These are phyloP conservation scores for Plasmopara halstedii DNA, from an alignment of 352 stramenopile species.

Conservation along the genomic window DNA sequence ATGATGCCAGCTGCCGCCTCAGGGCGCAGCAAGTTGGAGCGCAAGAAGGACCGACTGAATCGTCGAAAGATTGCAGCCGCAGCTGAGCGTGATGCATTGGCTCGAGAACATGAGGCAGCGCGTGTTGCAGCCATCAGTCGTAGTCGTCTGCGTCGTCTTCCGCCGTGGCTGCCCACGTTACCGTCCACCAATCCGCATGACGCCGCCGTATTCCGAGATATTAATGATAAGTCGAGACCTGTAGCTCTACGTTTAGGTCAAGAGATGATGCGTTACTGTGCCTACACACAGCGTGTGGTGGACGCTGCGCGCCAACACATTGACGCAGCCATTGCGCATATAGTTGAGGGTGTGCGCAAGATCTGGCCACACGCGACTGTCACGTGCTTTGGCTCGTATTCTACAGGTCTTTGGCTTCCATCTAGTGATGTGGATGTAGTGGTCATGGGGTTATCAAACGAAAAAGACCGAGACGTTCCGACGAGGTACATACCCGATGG, in stretches of 20 bases:
- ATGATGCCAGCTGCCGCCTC: conserved; percentile 1
- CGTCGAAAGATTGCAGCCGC: conserved; percentile 27
- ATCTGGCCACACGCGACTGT: conserved; percentile 74
- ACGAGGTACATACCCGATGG: conserved; percentile 40
- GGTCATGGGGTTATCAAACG: conserved; percentile 53
- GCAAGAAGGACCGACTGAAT: conserved; percentile 32
- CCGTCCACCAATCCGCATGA: conserved; percentile 13
- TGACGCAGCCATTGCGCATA: conserved; percentile 63
- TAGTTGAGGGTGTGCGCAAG: conserved; percentile 48
- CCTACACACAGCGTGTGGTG: conserved; percentile 56
- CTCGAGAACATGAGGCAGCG: conserved; percentile 18
- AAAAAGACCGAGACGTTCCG: conserved; percentile 28
- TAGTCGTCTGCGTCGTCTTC: conserved; percentile 21
- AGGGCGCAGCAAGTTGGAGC: conserved; percentile 31
- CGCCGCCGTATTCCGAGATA: conserved; percentile 8
- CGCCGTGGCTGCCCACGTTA: conserved; percentile 23
- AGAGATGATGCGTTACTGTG: conserved; percentile 59
- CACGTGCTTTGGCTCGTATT: conserved; percentile 78
- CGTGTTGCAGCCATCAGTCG: conserved; percentile 22
- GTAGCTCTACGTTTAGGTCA: conserved; percentile 29
- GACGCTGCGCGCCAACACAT: conserved; percentile 45
- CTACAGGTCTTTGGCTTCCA: conserved; percentile 81
- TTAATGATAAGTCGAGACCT: conserved; percentile 16
- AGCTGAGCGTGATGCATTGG: conserved; percentile 16
- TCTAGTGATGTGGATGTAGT: conserved; percentile 87